Conservation (phyloP, 306 rosid species). For the Prunus mira region DNA sequence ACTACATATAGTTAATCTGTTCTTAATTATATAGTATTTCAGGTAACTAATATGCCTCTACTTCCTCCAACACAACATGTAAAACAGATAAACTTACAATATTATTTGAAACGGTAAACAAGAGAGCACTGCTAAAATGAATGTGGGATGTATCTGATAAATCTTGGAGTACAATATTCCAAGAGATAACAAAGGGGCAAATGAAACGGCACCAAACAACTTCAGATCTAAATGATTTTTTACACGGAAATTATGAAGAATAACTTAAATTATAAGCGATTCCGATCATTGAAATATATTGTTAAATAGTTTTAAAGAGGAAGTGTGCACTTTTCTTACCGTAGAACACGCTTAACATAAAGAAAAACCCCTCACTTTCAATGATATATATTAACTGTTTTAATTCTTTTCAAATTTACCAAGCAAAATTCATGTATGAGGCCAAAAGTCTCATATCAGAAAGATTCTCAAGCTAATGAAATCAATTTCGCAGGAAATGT, state of each 20-base stretch:
- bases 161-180: too few species aligned
- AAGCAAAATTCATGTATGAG: not conserved
- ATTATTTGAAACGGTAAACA: not conserved
- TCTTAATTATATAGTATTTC: not conserved
- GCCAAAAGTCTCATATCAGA: not conserved
- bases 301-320: too few species aligned
- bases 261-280: too few species aligned
- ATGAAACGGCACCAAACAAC: too few species aligned
- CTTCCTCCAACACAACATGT: not conserved
- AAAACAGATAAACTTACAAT: not conserved
- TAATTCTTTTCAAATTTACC: not conserved
- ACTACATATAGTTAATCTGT: not conserved
- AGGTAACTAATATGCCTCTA: not conserved
- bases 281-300: too few species aligned
- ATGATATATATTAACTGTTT: not conserved
- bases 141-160: too few species aligned
- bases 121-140: not conserved
- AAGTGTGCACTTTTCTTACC: too few species aligned
- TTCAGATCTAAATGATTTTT: too few species aligned
- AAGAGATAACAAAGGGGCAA: too few species aligned
- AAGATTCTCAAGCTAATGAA: slow-evolving; percentile 4
- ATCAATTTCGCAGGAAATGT: not conserved
- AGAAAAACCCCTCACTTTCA: not conserved
- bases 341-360: too few species aligned
- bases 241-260: too few species aligned